phyloP scores from a whole-genome alignment of 2,329 filamentous ascomycete species.

The Pseudohalonectria lignicola region DNA sequence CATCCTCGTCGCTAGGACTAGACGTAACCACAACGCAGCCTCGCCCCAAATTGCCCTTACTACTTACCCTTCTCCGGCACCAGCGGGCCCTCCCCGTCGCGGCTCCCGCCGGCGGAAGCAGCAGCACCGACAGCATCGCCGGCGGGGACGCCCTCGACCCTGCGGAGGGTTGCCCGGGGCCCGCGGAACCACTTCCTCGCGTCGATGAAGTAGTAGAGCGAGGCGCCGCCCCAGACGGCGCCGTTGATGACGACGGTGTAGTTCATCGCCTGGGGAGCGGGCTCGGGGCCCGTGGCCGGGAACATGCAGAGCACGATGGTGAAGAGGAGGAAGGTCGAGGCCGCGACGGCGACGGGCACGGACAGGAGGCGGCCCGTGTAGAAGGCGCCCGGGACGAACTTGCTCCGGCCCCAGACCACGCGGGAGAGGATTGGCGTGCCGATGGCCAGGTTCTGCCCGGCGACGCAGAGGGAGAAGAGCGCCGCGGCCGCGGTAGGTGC shows the following conservation, averaged over 20 bases:
- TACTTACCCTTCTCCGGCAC: background rate
- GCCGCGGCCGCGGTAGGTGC: slow-evolving; percentile 44
- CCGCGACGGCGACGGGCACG: slow-evolving; percentile 38
- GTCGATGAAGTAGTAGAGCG: slow-evolving; percentile 43
- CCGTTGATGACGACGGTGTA: slow-evolving; percentile 52
- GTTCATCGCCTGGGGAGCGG: slow-evolving; percentile 42
- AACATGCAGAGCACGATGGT: slow-evolving; percentile 49
- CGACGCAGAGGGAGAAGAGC: slow-evolving; percentile 47
- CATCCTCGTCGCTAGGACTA: too few relatives aligned
- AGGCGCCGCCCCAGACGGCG: slow-evolving; percentile 43
- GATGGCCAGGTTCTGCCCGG: slow-evolving; percentile 52
- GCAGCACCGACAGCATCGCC: too few relatives aligned
- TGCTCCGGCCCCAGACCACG: slow-evolving; percentile 43
- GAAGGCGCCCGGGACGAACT: slow-evolving; percentile 47
- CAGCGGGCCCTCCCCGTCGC: background rate
- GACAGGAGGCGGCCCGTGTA: slow-evolving; percentile 41
- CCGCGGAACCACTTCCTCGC: slow-evolving; percentile 50
- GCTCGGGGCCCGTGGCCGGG: slow-evolving; percentile 41
- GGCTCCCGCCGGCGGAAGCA: background rate
- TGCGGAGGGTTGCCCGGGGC: slow-evolving; percentile 42
- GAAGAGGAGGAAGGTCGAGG: slow-evolving; percentile 42
- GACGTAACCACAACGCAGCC: too few relatives aligned
- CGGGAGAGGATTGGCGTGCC: slow-evolving; percentile 46
- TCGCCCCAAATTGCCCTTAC: too few relatives aligned
- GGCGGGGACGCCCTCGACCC: slow-evolving; percentile 10